A percentile compares a stretch with the other conserved stretches of the same genome.
phyloP scores from a whole-genome alignment of 2,329 filamentous ascomycete species.

The Trichoderma citrinoviride region DNA sequence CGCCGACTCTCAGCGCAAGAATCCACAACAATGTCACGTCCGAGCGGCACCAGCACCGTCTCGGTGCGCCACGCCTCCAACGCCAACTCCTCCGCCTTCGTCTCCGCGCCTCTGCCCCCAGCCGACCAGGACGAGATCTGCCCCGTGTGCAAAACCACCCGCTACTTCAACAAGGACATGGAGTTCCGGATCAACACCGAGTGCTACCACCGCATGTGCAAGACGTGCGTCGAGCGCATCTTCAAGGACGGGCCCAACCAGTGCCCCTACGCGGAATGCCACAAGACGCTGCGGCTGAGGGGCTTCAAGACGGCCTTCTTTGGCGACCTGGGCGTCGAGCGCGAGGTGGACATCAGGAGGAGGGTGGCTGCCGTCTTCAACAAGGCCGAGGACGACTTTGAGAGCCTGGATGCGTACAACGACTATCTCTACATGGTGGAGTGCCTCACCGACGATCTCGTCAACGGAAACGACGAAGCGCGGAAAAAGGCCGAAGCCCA shows the following conservation, averaged over 20 bases:
- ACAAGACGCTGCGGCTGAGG: conserved; percentile 78
- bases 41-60: conserved; percentile 27
- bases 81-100: conserved; percentile 12
- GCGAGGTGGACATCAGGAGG: conserved; percentile 87
- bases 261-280: conserved; percentile 87
- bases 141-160: conserved; percentile 94
- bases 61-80: conserved; percentile 31
- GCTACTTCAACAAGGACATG: conserved; percentile 93
- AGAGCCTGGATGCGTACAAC: conserved; percentile 79
- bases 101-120: conserved; percentile 24
- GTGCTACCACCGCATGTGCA: conserved; percentile 99
- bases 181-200: conserved; percentile 95
- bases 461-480: conserved; percentile 67
- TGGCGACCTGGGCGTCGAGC: conserved; percentile 80
- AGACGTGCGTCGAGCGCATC: conserved; percentile 89
- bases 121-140: conserved; percentile 66
- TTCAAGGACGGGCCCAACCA: conserved; percentile 89
- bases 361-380: conserved; percentile 82
- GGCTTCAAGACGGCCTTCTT: conserved; percentile 89
- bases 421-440: conserved; percentile 94
- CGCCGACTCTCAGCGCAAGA: background rate
- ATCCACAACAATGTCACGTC: conserved; percentile 30
- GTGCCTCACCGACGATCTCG: conserved; percentile 82
- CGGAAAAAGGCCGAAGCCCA: conserved; percentile 46
- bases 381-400: conserved; percentile 85